Percentiles rank a stretch among this genome's conserved stretches.
These are phyloP conservation scores for Orbilia quercus DNA, from an alignment of 2,329 filamentous ascomycete species.

Conservation along the genomic window DNA sequence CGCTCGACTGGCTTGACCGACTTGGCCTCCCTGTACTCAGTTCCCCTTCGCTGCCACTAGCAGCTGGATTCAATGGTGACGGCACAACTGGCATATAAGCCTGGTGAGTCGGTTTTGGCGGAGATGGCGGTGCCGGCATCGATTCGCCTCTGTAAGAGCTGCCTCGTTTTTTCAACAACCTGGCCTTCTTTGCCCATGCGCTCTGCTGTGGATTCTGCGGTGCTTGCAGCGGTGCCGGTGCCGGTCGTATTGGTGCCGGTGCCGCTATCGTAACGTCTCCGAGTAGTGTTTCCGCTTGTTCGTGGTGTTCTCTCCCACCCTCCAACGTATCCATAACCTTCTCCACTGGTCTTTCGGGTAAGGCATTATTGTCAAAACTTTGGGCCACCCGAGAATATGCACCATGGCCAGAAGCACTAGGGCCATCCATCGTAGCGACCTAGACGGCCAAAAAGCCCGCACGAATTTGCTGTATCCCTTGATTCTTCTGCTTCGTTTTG, in stretches of 20 bases:
- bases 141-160: conserved; percentile 21
- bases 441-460: conserved; percentile 20
- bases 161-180: conserved; percentile 39
- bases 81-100: conserved; percentile 60
- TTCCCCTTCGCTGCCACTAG: conserved; percentile 47
- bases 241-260: conserved; percentile 39
- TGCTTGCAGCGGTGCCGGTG: conserved; percentile 44
- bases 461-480: conserved; percentile 9
- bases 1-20: conserved; percentile 32
- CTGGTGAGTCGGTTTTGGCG: conserved; percentile 29
- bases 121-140: conserved; percentile 31
- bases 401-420: conserved; percentile 17
- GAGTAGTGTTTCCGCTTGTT: conserved; percentile 57
- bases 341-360: conserved; percentile 17
- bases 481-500: not conserved
- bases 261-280: conserved; percentile 18
- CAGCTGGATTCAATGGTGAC: conserved; percentile 61
- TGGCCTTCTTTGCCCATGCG: conserved; percentile 47
- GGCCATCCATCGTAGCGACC: conserved; percentile 43
- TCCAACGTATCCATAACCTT: conserved; percentile 59
- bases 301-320: conserved; percentile 32
- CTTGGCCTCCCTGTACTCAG: conserved; percentile 17
- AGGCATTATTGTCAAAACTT: conserved; percentile 14
- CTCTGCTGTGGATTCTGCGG: conserved; percentile 40
- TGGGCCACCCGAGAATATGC: conserved; percentile 16